Base-by-base conservation (phyloP, 768 basidiomycete species). In the Mycena vitilis region DNA sequence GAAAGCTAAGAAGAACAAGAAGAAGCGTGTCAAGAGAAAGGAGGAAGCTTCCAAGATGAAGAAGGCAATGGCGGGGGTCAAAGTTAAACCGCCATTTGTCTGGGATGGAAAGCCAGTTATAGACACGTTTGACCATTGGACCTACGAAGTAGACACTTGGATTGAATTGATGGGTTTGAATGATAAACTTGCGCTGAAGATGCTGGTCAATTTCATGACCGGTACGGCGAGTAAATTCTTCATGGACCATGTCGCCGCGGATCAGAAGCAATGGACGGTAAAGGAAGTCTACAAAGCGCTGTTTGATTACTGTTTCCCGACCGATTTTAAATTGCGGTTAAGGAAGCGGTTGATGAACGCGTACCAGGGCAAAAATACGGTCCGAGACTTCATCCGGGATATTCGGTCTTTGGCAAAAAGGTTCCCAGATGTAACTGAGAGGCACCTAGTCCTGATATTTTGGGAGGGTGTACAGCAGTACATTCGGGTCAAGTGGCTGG, bases 181-280 rank as follows among this genome's bases (percentile, higher is more conserved):
- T 0, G 69, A 74, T 23, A 56, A 59, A 4, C 7, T 74, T 0
- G 38, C 52, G 0, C 8, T 74, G 9, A 67, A 59, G 20, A 15
- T 71, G 0, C 63, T 74, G n/a, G 62, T 63, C 0, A 64, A 72
- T 34, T 77, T 73, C 47, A 45, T 77, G 38, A 56, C 23, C 0
- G 75, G 71, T 7, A 59, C 69, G 8, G 74, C 76, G 0, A 74
- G 72, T 62, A 38, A 64, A 25, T 77, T 73, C 42, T 44, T 44
- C 15, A 44, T 44, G 42, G 15, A 44, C 10, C 47, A 48, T 12
- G 47, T 48, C 4, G n/a, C 47, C 47, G 22, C n/a, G 47, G 8
- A 48, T n/a, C 15, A 5, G 5, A 48, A 22, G 47, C 6, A 48
- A n/a, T 48, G 47, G 47, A 48, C 47, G 3, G n/a, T 48, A 20